Conservation (phyloP, 192 early-diverging fungal genomes). For the Mortierella alpina region DNA sequence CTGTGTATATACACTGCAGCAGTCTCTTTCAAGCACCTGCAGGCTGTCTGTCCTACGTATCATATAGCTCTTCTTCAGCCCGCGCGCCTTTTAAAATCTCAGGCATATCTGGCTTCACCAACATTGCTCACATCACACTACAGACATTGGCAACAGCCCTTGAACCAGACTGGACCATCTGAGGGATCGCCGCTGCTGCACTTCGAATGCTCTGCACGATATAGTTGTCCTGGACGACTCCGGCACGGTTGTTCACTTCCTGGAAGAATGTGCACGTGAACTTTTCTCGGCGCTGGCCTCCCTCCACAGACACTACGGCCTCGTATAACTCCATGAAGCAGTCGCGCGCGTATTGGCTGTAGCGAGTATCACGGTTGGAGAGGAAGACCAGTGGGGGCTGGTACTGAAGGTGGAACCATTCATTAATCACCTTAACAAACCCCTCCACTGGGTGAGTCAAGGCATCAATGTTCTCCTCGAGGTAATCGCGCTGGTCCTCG, state of each 20-base stretch:
- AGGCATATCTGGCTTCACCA: background rate
- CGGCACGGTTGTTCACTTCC: conserved; percentile 54
- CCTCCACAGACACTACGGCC: conserved; percentile 55
- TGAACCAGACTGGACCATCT: conserved; percentile 44
- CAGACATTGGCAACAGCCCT: conserved; percentile 50
- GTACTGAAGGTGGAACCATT: conserved; percentile 57
- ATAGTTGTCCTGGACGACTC: conserved; percentile 58
- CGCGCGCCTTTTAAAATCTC: background rate
- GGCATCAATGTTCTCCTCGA: conserved; percentile 60
- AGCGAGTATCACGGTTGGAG: conserved; percentile 57
- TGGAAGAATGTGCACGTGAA: conserved; percentile 63
- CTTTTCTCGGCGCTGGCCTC: conserved; percentile 46
- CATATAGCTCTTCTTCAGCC: background rate
- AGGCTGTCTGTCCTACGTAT: background rate
- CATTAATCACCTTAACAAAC: conserved; percentile 57
- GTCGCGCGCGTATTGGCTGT: conserved; percentile 58
- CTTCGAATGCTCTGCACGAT: conserved; percentile 57
- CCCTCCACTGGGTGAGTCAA: conserved; percentile 58
- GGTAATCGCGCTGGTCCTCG: conserved; percentile 57
- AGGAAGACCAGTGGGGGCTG: conserved; percentile 60
- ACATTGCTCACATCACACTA: conserved; percentile 29
- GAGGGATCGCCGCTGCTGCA: conserved; percentile 41
- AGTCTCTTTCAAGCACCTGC: too few relatives aligned
- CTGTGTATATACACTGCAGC: too few relatives aligned
- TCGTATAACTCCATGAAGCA: conserved; percentile 59